Base-by-base conservation (phyloP, 176 grass and related monocot genomes). In the Aegilops sharonensis region DNA sequence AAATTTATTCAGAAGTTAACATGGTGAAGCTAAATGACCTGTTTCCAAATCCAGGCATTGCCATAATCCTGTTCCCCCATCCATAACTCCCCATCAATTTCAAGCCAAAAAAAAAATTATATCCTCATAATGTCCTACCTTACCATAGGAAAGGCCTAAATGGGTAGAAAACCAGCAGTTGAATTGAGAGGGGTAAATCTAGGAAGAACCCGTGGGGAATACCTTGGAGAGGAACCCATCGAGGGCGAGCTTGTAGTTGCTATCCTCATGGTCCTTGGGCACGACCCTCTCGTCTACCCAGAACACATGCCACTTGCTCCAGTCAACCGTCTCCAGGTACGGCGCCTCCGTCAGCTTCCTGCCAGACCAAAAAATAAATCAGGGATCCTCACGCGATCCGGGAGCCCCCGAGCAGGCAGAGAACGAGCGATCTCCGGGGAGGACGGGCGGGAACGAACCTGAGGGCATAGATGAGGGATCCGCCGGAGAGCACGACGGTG, bases 211-310 rank as follows among this genome's bases (percentile, higher is more conserved):
- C 42, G 12, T 17, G 30, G 34, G 59, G 79, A 72, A 80, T 84
- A 99, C 94, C 94, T 99, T 96, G 24, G 94, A 88, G 70, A 99
- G 97, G 37, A 99, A 94, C 36, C 92, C 97, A 83, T 99, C 97
- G 39, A 85, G 84, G 25, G 94, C 97, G 27, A 96, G 89, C 84
- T 99, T 99, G 89, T 99, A 99, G 75, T 99, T 99, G 89, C 97
- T 99, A 78, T 99, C 97, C 50, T 79, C 90, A 62, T 95, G 93
- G 72, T 95, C 87, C 84, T 92, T 94, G 56, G 87, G 94, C 31
- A 95, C 96, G 20, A 98, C 96, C 76, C 94, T 87, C 87, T 96
- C 97, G 76, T 99, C 97, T 43, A 99, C 94, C 97, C 92, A 99
- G 86, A 99, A 96, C 40, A 99, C 77, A 63, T 99, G 92, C 97